A percentile compares a stretch with the other conserved stretches of the same genome.
phyloP scores from a whole-genome alignment of 208 protist genomes.

The Wallacemonas sp. region DNA sequence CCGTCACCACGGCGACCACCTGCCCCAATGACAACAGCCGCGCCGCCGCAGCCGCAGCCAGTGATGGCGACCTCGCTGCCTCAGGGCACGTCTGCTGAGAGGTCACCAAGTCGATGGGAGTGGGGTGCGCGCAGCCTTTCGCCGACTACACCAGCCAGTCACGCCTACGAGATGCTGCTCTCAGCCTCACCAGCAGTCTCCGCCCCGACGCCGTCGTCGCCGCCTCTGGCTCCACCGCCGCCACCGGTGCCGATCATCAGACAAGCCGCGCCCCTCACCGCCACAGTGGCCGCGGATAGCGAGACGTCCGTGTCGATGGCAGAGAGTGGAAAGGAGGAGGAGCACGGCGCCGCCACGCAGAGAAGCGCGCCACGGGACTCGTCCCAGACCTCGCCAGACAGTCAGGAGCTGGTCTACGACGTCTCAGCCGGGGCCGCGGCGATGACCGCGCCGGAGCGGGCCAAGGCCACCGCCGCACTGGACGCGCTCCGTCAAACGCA shows the following conservation, averaged over 20 bases:
- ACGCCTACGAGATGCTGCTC: neutral
- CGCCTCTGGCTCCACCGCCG: neutral
- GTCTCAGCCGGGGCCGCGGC: neutral
- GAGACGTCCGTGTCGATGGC: too few relatives aligned
- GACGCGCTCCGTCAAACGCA: neutral
- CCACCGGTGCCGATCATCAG: neutral
- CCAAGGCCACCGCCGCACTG: neutral
- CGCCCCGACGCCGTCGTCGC: neutral
- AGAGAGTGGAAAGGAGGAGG: too few relatives aligned
- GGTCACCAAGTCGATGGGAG: neutral
- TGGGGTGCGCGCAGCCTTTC: neutral
- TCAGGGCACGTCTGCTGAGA: neutral
- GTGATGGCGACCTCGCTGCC: neutral
- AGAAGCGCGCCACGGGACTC: neutral
- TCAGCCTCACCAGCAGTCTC: neutral
- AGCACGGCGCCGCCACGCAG: neutral
- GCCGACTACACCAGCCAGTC: neutral
- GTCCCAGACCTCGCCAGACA: neutral
- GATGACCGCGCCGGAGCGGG: neutral
- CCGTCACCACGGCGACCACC: too few relatives aligned
- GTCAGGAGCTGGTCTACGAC: conserved; percentile 10
- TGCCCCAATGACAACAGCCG: neutral
- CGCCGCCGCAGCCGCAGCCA: neutral
- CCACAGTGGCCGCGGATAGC: neutral
- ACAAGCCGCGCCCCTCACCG: too few relatives aligned